Base-by-base conservation (phyloP, 257 asterid genomes). In the Solanum peruvianum region DNA sequence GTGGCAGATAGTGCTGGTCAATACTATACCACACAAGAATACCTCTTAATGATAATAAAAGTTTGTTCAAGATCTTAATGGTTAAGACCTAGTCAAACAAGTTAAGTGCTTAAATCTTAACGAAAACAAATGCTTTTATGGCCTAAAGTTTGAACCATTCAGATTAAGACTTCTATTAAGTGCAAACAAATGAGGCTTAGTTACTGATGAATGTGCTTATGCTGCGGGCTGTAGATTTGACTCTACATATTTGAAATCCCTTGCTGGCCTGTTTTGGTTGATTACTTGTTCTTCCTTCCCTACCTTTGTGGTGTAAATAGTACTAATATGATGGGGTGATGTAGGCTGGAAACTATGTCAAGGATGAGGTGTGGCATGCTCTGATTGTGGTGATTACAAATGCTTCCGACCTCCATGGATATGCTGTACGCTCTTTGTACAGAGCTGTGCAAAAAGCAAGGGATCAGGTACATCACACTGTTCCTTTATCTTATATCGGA, bases 341-440 rank as follows among this genome's bases (percentile, higher is more conserved):
- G 81, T 88, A 97, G 99, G 99, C 99, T 88, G 99, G 99, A 90
- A 95, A 91, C 87, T 87, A 90, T 91, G 98, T 97, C 62, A 96
- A 96, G 92, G 99, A 96, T 90, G 99, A 96, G 84, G 99, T 96
- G 33, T 97, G 99, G 98, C 98, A 97, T 90, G 97, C 96, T 31
- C 95, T 97, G 86, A 92, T 97, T 45, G 95, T 97, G 80, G 95
- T 97, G 87, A 93, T 96, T 88, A 95, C 98, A 39, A 97, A 97
- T 94, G 97, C 99, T 88, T 89, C 98, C 83, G 87, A 94, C 89
- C 99, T 96, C 82, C 99, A 96, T 72, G 99, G 99, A 6, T 96
- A 96, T 89, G 77, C 98, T 21, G 98, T 96, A 77, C 94, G 99
- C 88, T 92, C 95, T 8, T 91, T 97, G 71, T 97, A 92, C 91